Conservation (phyloP, 169 alveolate genomes). For the Amoebophrya sp. region DNA sequence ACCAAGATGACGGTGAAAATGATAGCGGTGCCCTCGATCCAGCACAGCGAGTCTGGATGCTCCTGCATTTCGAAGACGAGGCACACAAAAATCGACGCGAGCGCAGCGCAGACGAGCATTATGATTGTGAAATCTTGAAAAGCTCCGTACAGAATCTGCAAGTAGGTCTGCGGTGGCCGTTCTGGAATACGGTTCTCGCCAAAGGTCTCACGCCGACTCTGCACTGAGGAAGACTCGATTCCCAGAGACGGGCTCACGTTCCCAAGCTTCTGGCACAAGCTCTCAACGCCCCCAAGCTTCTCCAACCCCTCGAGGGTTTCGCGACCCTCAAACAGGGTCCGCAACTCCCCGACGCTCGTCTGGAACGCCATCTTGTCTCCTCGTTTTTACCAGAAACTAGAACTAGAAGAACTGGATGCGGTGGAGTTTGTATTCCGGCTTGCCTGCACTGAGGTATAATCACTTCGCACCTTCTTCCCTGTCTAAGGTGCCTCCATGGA, state of each 20-base stretch:
- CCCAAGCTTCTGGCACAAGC: background rate
- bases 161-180: background rate
- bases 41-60: slow-evolving; percentile 5
- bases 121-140: slow-evolving; percentile 5
- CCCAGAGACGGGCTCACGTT: background rate
- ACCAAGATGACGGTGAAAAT: background rate
- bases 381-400: background rate
- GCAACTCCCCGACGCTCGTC: background rate
- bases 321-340: background rate
- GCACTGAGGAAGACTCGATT: background rate
- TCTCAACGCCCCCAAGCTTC: background rate
- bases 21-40: slow-evolving; percentile 23
- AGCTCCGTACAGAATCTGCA: background rate
- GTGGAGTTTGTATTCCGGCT: no score
- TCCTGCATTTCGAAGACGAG: background rate
- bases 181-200: slow-evolving; percentile 1
- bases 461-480: no score
- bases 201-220: background rate
- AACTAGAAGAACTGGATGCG: background rate
- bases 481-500: background rate
- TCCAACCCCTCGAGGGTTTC: background rate
- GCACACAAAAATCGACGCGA: background rate
- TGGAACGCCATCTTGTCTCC: background rate
- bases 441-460: no score
- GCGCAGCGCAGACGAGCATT: background rate